Base-by-base conservation (phyloP, 179 eudicot genomes). In the Silene coronaria region DNA sequence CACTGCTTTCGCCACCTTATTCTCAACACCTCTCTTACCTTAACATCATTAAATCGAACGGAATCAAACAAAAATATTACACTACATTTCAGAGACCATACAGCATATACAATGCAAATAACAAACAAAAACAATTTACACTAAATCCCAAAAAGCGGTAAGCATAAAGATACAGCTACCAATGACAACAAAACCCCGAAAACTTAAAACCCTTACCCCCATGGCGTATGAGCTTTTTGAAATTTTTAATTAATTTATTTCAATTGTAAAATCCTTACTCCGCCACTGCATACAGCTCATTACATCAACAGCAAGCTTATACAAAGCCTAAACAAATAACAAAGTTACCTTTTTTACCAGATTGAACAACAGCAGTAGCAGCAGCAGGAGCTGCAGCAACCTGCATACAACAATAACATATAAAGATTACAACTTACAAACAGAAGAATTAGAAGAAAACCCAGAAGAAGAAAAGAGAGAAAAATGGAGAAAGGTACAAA, bases 11-110 rank as follows among this genome's bases (percentile, higher is more conserved):
- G 82, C 90, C 45, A 84, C 61, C 4, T 38, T 78, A 30, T 73
- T 87, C 71, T 88, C 95, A 6, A 89, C 85, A 22, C 71, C 87
- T 74, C 98, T 89, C 85, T 93, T 93, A 16, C 89, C 97, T 93
- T 46, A 16, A 26, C 19, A 77, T 5, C 13, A 34, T 62, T 45
- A 57, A 75, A 75, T 34, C 9, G 38, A 6, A 21, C 27, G 2
- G 13, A 65, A 32, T 5, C 53, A 67, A 67, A 36, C 22, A 38
- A 36, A 67, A n/a, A 34, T n/a, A 17, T 34, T 34, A 34, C 21
- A 67, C 68, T 5, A 63, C 3, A 64, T 27, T 12, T 27, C 42
- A 27, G 10, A 17, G 21, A 64, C 22, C 4, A 28, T 27, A 64
- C 45, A 14, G 4, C 36, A 64, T 13, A 64, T 3, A 48, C 55